Evolutionary conservation across 1,284 basidiomycete genomes (phyloP).

Genomic region (Vanrija sp.): DNA sequence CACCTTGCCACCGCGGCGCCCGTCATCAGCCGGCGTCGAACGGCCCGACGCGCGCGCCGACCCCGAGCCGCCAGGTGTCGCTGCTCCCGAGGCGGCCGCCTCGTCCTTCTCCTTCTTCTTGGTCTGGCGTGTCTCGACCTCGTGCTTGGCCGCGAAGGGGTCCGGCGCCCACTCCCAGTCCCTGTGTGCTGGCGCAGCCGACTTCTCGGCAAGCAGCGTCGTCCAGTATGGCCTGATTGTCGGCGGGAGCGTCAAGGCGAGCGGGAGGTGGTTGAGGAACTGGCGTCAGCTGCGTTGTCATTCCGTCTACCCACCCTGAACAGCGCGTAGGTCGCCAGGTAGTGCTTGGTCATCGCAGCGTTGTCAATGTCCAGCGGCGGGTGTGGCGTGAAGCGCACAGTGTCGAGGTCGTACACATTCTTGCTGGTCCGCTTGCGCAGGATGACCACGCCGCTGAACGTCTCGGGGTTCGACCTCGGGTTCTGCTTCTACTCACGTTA

Average conservation of each 20-base stretch:
- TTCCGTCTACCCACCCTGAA: slow-evolving; percentile 62
- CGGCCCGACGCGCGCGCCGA: slow-evolving; percentile 55
- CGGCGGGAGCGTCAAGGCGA: slow-evolving; percentile 72
- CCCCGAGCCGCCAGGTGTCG: slow-evolving; percentile 10
- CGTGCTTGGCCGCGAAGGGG: slow-evolving; percentile 70
- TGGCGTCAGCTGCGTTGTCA: slow-evolving; percentile 33
- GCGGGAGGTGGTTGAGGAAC: slow-evolving; percentile 75
- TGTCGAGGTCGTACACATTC: slow-evolving; percentile 61
- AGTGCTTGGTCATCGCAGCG: slow-evolving; percentile 73
- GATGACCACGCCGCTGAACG: slow-evolving; percentile 59
- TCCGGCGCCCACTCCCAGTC: slow-evolving; percentile 82
- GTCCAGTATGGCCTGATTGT: slow-evolving; percentile 81
- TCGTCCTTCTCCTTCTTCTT: slow-evolving; percentile 48
- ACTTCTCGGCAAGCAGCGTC: slow-evolving; percentile 66
- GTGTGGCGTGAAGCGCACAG: slow-evolving; percentile 68
- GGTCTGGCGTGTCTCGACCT: slow-evolving; percentile 63
- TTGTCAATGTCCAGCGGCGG: slow-evolving; percentile 62
- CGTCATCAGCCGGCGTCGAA: slow-evolving; percentile 15
- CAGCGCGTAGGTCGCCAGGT: slow-evolving; percentile 80
- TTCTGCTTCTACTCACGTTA: slow-evolving; percentile 51
- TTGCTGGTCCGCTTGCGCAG: slow-evolving; percentile 65
- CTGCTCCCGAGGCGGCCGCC: slow-evolving; percentile 6
- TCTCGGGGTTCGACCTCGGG: slow-evolving; percentile 52
- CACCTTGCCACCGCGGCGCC: slow-evolving; percentile 50
- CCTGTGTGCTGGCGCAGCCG: slow-evolving; percentile 62